Percentiles rank a stretch among this genome's conserved stretches.
Evolutionary conservation across 2,329 filamentous ascomycete genomes (phyloP).

Genomic region (Aspergillus phoenicis): DNA sequence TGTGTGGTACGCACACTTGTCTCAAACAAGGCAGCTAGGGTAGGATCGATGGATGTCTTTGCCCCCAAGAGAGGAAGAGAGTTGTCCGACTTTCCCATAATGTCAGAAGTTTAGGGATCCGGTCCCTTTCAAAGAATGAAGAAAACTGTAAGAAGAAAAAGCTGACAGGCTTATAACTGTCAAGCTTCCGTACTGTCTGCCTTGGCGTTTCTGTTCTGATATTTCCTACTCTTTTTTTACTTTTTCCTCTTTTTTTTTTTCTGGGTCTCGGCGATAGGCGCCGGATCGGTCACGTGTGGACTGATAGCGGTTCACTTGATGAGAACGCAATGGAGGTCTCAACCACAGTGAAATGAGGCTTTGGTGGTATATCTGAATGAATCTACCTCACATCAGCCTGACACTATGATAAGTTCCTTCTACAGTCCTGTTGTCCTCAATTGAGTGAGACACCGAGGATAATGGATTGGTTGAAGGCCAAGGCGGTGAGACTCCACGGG

Average conservation of each 20-base stretch:
- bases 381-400: neutral
- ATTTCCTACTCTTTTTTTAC: neutral
- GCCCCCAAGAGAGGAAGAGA: constrained; percentile 54
- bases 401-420: too few relatives aligned
- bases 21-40: constrained; percentile 70
- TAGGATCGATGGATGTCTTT: constrained; percentile 68
- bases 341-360: neutral
- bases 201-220: constrained; percentile 1
- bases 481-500: constrained; percentile 5
- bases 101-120: neutral
- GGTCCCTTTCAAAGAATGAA: neutral
- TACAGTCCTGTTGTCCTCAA: neutral
- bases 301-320: neutral
- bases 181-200: neutral
- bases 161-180: neutral
- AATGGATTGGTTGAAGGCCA: too few relatives aligned
- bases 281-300: constrained; percentile 17
- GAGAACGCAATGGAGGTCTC: neutral
- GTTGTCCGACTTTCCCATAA: constrained; percentile 15
- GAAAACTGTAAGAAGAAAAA: neutral
- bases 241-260: constrained; percentile 6
- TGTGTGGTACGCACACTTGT: constrained; percentile 63
- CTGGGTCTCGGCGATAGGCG: constrained; percentile 17
- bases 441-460: neutral
- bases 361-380: neutral